Conservation (phyloP, 805 yeast species). For the Wickerhamomyces chaumierensis region DNA sequence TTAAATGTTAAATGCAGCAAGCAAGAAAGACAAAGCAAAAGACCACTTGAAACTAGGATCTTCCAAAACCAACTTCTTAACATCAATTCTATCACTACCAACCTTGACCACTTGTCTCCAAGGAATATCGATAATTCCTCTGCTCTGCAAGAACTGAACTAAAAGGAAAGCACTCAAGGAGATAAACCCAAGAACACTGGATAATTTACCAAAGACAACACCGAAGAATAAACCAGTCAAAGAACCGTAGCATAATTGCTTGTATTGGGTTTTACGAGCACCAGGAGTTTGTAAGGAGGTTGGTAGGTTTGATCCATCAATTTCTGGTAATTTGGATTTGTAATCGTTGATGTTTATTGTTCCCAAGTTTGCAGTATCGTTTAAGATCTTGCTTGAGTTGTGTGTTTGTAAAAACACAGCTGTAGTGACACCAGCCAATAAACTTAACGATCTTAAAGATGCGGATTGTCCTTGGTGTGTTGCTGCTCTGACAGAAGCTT, state of each 20-base stretch:
- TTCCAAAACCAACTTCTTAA: conserved; percentile 40
- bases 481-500: background rate
- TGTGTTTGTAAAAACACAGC: conserved; percentile 10
- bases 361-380: conserved; percentile 16
- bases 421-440: conserved; percentile 16
- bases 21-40: conserved; percentile 41
- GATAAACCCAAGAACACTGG: conserved; percentile 39
- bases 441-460: conserved; percentile 7
- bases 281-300: conserved; percentile 3
- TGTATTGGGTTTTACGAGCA: conserved; percentile 34
- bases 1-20: conserved; percentile 44
- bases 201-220: conserved; percentile 45
- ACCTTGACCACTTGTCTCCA: conserved; percentile 25
- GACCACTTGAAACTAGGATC: conserved; percentile 51
- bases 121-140: conserved; percentile 38
- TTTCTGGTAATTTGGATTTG: background rate
- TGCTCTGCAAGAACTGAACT: conserved; percentile 41
- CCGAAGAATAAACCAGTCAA: conserved; percentile 48
- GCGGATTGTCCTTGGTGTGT: background rate
- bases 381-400: conserved; percentile 14
- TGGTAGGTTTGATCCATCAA: background rate
- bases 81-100: conserved; percentile 30
- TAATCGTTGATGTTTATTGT: conserved; percentile 9
- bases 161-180: conserved; percentile 32
- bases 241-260: conserved; percentile 50